Base-by-base conservation (phyloP, 1,284 basidiomycete species). In the Ustilago tritici region DNA sequence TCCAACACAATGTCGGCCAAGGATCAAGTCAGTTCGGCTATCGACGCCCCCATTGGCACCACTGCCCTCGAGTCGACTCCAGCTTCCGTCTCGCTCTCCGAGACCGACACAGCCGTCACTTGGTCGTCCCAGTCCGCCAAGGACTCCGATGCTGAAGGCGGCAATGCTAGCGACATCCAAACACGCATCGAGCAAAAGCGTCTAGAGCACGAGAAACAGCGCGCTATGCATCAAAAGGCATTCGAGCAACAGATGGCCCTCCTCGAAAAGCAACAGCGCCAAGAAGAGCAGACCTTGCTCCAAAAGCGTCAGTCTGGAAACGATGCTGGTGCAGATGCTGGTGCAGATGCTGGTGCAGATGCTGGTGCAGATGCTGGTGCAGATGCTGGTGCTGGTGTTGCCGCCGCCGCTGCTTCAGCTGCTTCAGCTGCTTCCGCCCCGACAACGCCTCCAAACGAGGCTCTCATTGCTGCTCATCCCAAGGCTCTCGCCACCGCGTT, bases 201-300 rank as follows among this genome's bases (percentile, higher is more conserved):
- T 32, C 58, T 69, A 40, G 80, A 82, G 70, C 78, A 80, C 70
- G 80, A 82, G 43, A 66, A 72, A 58, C 80, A 82, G 56, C 78
- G 80, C 38, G 78, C 75, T 19, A 54, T 78, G 56, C 80, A 82
- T 34, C 78, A 76, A 38, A 79, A 80, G 55, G 75, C 66, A 2
- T 82, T 82, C 43, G 80, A 82, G 54, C 75, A 82, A 46, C 78
- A 80, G 56, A 82, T 82, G 80, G 62, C 63, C 8, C 68, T 76
- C 7, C 65, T 82, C 40, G 78, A 82, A 43, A 68, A 65, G 61
- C 69, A 82, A 62, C 80, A 82, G 65, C 77, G 68, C 32, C 67
- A 82, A 54, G 80, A 82, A 46, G 80, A 82, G 58, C 72, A 68
- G 23, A 68, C 46, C 32, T 56, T 82, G 35, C 78, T 78, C 8